Conservation (phyloP, 2,329 filamentous ascomycete genomes). For the Penicillium psychrosexuale region DNA sequence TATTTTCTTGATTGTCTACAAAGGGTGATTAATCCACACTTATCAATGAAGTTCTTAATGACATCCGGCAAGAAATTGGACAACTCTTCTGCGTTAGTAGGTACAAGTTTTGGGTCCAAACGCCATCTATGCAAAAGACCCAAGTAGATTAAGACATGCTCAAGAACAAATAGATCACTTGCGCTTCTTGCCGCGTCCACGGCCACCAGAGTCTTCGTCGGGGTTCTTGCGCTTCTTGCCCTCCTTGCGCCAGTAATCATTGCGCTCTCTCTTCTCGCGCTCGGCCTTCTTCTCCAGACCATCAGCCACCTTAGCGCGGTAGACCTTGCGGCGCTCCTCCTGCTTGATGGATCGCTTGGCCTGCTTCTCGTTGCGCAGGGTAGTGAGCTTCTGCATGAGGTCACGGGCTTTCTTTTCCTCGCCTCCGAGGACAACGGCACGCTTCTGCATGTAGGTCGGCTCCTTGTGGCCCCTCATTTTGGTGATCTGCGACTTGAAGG, state of each 20-base stretch:
- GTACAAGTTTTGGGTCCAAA: conserved; percentile 23
- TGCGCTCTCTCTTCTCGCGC: conserved; percentile 83
- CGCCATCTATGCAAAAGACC: conserved; percentile 25
- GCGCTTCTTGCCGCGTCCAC: conserved; percentile 47
- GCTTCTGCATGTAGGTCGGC: conserved; percentile 89
- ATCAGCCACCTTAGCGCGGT: conserved; percentile 78
- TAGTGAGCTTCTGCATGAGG: conserved; percentile 88
- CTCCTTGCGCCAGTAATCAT: conserved; percentile 90
- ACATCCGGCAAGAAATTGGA: too few species aligned
- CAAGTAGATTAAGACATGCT: conserved; percentile 15
- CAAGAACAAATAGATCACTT: conserved; percentile 28
- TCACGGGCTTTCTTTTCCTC: conserved; percentile 88
- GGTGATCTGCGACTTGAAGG: conserved; percentile 88
- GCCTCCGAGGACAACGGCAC: conserved; percentile 77
- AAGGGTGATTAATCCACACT: too few species aligned
- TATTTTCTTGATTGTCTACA: too few species aligned
- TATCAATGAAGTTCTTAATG: too few species aligned
- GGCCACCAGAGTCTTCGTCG: conserved; percentile 51
- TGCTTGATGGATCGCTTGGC: conserved; percentile 81
- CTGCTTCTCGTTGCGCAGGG: conserved; percentile 83
- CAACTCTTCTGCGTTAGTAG: too few species aligned
- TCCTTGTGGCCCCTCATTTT: conserved; percentile 75
- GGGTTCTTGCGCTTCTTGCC: conserved; percentile 70
- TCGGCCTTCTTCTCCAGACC: conserved; percentile 80
- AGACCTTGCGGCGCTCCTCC: conserved; percentile 77